Base-by-base conservation (phyloP, 768 basidiomycete genomes). In the Pholiota conissans region DNA sequence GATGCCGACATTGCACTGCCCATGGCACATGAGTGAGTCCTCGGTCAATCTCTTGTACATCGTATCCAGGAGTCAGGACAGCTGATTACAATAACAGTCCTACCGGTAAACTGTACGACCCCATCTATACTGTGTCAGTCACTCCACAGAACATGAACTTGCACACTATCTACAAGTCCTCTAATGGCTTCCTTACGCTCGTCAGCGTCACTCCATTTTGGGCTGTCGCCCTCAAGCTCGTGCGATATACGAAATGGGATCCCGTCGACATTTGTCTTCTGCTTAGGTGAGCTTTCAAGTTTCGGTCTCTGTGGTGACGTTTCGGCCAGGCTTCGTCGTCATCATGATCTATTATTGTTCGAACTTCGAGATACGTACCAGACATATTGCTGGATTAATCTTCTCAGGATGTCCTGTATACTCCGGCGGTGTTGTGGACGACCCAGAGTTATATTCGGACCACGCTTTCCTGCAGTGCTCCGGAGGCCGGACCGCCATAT, bases 1-100 rank as follows among this genome's bases (percentile, higher is more conserved):
- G 84, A 88, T 61, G 84, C 89, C 0, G 89, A 90, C 60, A 76
- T 88, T 13, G 85, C 88, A 2, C 74, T 90, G 48, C 88, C 89
- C 14, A 80, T 85, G 79, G 81, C 83, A 18, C 68, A 72, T 58
- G 83, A 86, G 84, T 88, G 64, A 70, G 86, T 79, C n/a, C n/a
- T n/a, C n/a, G n/a, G n/a, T n/a, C n/a, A n/a, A n/a, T 8, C 55
- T 34, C 48, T 26, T 22, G 49, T 52, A 49, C 35, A 24, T 53
- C 47, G 29, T 40, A 56, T 45, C 45, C 24, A 34, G 45, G 14
- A 28, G 18, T 7, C 1, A 39, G 8, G 14, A 39, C 20, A 16
- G 37, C 42, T 45, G 18, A 45, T 24, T 4, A 22, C 13, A 22
- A 24, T 45, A n/a, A 28, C 56, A 76, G 69, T 26, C 66, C 65